Percentiles rank a stretch among this genome's conserved stretches.
Evolutionary conservation across 805 yeast genomes (phyloP).

Genomic region (Nakazawaea holstii): DNA sequence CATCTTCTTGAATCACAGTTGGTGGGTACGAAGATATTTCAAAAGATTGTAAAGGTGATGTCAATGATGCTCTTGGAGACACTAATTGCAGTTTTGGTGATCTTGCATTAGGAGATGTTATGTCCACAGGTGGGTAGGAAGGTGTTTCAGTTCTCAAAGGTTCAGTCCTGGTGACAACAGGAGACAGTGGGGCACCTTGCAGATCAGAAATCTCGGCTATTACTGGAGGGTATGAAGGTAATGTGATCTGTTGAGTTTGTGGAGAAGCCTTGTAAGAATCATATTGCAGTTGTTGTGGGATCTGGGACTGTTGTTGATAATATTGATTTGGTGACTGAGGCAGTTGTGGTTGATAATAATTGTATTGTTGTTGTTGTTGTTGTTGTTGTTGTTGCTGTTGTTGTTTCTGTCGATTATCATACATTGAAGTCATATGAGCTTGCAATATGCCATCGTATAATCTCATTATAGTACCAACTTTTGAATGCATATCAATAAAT

Average conservation of each 20-base stretch:
- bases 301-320: slow-evolving; percentile 1
- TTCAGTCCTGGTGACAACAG: too few species aligned
- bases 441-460: slow-evolving; percentile 77
- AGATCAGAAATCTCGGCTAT: not conserved
- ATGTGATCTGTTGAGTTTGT: not conserved
- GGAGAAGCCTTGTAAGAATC: not conserved
- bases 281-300: slow-evolving; percentile 15
- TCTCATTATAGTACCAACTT: slow-evolving; percentile 68
- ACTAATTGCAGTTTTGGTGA: too few species aligned
- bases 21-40: slow-evolving; percentile 5
- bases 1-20: not conserved
- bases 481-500: slow-evolving; percentile 68
- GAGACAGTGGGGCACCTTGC: not conserved
- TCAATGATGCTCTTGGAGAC: not conserved
- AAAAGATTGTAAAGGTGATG: not conserved
- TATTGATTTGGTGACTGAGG: not conserved
- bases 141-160: not conserved
- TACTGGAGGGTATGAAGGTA: not conserved
- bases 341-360: slow-evolving; percentile 7
- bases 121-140: not conserved
- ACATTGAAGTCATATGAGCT: slow-evolving; percentile 36
- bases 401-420: slow-evolving; percentile 14
- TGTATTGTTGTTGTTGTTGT: slow-evolving; percentile 6
- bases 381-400: slow-evolving; percentile 15
- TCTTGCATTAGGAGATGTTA: not conserved